Conservation (phyloP, 2,329 filamentous ascomycete genomes). For the Sporothrix mexicana region DNA sequence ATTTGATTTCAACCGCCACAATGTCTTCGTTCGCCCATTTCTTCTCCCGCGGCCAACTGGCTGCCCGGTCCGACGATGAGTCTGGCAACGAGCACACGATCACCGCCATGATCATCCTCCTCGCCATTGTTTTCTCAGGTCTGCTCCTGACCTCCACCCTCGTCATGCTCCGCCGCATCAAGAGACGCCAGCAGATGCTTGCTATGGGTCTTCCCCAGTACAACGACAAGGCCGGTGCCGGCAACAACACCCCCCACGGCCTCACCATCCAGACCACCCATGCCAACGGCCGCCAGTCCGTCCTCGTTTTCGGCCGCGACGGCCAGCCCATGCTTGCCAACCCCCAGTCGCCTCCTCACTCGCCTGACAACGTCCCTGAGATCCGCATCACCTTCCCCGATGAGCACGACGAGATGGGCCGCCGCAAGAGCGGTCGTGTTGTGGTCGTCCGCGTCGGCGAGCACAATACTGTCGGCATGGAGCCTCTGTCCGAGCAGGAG, state of each 20-base stretch:
- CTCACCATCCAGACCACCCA: conserved; percentile 64
- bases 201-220: conserved; percentile 71
- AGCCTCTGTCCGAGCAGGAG: conserved; percentile 82
- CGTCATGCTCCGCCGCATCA: conserved; percentile 72
- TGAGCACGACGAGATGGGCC: conserved; percentile 86
- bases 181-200: conserved; percentile 53
- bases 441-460: conserved; percentile 92
- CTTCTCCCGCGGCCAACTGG: conserved; percentile 52
- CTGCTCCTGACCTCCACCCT: conserved; percentile 72
- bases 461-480: conserved; percentile 76
- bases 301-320: conserved; percentile 77
- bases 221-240: conserved; percentile 49
- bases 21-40: conserved; percentile 51
- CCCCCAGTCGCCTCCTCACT: conserved; percentile 75
- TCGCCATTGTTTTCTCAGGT: conserved; percentile 77
- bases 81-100: conserved; percentile 63
- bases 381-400: conserved; percentile 98
- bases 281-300: conserved; percentile 62
- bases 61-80: conserved; percentile 53
- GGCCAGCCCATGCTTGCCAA: conserved; percentile 75
- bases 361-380: conserved; percentile 84
- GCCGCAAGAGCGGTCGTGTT: conserved; percentile 81
- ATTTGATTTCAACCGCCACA: not conserved
- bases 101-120: conserved; percentile 77
- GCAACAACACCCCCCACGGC: conserved; percentile 57